Evolutionary conservation across 1,139 yeast genomes (phyloP), one percentile per base, ranked within the genome.

Genomic region (Lodderomyces theae): DNA sequence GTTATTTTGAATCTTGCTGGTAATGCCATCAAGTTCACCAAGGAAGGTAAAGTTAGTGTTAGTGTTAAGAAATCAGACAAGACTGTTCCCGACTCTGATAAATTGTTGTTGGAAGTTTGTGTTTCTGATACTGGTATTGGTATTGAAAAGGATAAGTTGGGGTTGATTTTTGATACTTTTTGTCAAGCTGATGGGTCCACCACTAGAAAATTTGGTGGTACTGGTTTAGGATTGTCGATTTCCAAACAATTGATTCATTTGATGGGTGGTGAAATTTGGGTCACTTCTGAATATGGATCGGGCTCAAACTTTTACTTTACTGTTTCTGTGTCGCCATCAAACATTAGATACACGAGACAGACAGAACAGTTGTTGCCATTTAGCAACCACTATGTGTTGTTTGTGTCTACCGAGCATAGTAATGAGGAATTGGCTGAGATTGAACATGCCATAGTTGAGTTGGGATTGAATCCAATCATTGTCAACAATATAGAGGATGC

Each of bases 181-280:
- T 83, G 95, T 55, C 96, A 87, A 62, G 95, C 95, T 3, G 95
- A 87, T 65, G 95, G 95, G 38, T 86, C 95, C 2, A 86, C 95
- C 1, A 87, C 95, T 1, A 77, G 96, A 58, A 86, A 86, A 60
- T 87, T 87, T 59, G 96, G 96, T 57, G 96, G 96, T 59, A 87
- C 95, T 8, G 92, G 92, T 45, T 71, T 87, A 39, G 96, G 96
- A 19, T 72, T 87, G 44, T 85, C 95, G 2, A 87, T 87, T 60
- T 87, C 95, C 6, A 86, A 86, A 59, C 88, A 87, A 53, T 74
- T 87, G 52, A 86, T 87, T 57, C 90, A 86, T 54, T 72, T 87
- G 46, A 86, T 87, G 95, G 95, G 95, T 35, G 96, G 86, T 54
- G 90, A 85, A 49, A 86, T 86, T 47, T 86, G 95, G 95, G 95